Conservation (phyloP, 352 stramenopile species). For the Nothophytophthora sp. region DNA sequence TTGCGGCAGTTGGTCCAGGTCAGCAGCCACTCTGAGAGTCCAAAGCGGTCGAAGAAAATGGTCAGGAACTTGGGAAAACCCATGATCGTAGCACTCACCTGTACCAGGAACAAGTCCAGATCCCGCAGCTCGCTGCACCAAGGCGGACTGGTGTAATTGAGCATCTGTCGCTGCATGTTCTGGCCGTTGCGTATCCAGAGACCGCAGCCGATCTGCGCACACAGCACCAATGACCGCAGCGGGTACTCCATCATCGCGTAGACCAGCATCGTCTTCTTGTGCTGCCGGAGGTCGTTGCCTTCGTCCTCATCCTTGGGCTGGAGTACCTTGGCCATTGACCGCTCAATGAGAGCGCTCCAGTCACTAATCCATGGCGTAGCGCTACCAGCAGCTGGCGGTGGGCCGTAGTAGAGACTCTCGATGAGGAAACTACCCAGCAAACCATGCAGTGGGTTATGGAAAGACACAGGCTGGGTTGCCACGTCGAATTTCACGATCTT, state of each 20-base stretch:
- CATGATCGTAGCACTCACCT: constrained; percentile 59
- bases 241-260: constrained; percentile 82
- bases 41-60: constrained; percentile 84
- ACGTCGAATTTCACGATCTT: constrained; percentile 83
- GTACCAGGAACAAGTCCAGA: constrained; percentile 74
- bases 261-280: constrained; percentile 63
- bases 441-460: constrained; percentile 91
- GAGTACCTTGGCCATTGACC: constrained; percentile 45
- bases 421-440: constrained; percentile 80
- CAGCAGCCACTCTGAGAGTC: constrained; percentile 72
- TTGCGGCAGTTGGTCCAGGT: constrained; percentile 55
- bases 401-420: constrained; percentile 73
- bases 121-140: constrained; percentile 76
- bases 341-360: constrained; percentile 52
- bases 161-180: constrained; percentile 80
- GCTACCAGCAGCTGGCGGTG: constrained; percentile 18
- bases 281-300: constrained; percentile 24
- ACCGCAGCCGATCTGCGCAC: constrained; percentile 74
- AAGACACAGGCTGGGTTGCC: constrained; percentile 75
- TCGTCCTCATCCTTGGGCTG: constrained; percentile 23
- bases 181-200: constrained; percentile 88
- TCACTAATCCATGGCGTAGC: constrained; percentile 39
- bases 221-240: constrained; percentile 71
- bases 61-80: constrained; percentile 74
- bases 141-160: constrained; percentile 77